Base-by-base conservation (phyloP, 176 grass and related monocot species). In the Aegilops longissima region DNA sequence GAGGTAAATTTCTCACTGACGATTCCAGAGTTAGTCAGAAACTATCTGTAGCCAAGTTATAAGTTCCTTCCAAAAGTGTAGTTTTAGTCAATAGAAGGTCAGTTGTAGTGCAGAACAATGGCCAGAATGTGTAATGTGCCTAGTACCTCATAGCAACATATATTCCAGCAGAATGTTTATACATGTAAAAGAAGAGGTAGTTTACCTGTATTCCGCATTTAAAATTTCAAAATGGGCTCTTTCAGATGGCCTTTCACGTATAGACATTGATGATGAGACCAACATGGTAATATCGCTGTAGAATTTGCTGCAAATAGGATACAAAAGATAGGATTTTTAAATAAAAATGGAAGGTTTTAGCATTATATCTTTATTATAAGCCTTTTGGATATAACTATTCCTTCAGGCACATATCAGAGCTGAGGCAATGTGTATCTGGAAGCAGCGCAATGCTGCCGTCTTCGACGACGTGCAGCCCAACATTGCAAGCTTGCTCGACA, bases 171-270 rank as follows among this genome's bases (percentile, higher is more conserved):
- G 67, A 29, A 87, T 61, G 75, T 75, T 91, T 59, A 78, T 84
- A 31, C 58, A 76, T 84, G 72, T 12, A 83, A 63, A 85, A 66
- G 42, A 72, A 61, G 14, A 85, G 77, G 62, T 84, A 38, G 73
- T 61, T 49, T 92, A 98, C 97, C 97, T 98, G 78, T 96, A 82
- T 64, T 96, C 88, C 79, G 90, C 90, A 74, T 96, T 86, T 80
- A 98, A 87, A 88, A 98, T 89, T 91, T 96, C 97, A 90, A 98
- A 98, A 91, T 91, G 90, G 74, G 89, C 97, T 83, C 90, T 94
- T 47, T 98, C 97, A 82, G 90, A 87, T 86, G 86, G 85, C 76
- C 90, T 91, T 82, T 98, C 97, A 77, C 87, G 94, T 66, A 87
- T 88, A 78, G 97, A 98, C 88, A 98, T 89, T 29, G 90, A 91